Conservation (phyloP, 768 basidiomycete genomes). For the Mycena olivaceomarginata region DNA sequence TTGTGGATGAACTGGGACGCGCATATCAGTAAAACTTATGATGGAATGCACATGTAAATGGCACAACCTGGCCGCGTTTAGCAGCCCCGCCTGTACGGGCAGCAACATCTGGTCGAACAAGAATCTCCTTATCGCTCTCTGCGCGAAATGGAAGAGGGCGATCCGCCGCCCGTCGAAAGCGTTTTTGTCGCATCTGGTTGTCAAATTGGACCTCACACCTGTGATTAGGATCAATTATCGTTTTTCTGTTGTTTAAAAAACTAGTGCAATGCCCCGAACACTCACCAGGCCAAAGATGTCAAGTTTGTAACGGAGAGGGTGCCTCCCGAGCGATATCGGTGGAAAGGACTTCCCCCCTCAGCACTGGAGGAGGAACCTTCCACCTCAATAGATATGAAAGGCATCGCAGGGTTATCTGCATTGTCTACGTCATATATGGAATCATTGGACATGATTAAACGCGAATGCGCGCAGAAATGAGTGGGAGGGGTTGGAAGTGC, state of each 20-base stretch:
- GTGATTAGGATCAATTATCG: slow-evolving; percentile 12
- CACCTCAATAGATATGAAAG: slow-evolving; percentile 60
- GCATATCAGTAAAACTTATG: slow-evolving; percentile 3
- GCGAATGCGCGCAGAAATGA: slow-evolving; percentile 5
- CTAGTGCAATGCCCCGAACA: slow-evolving; percentile 26
- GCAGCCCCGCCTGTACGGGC: slow-evolving; percentile 71
- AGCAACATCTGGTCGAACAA: slow-evolving; percentile 70
- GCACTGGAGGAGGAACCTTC: slow-evolving; percentile 40
- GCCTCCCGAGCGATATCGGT: slow-evolving; percentile 64
- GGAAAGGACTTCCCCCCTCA: slow-evolving; percentile 57
- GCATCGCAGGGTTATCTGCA: slow-evolving; percentile 37
- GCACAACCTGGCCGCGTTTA: slow-evolving; percentile 72
- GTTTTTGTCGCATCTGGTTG: slow-evolving; percentile 79
- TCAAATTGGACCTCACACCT: slow-evolving; percentile 92
- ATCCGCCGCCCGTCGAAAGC: slow-evolving; percentile 65
- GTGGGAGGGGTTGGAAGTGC: slow-evolving; percentile 1
- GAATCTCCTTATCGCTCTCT: slow-evolving; percentile 75
- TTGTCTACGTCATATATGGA: no score
- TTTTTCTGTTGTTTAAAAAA: slow-evolving; percentile 8
- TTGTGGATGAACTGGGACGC: slow-evolving; percentile 80
- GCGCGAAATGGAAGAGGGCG: slow-evolving; percentile 77
- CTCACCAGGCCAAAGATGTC: slow-evolving; percentile 76
- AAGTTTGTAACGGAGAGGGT: slow-evolving; percentile 80
- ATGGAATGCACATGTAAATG: slow-evolving; percentile 1
- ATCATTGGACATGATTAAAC: slow-evolving; percentile 1